Evolutionary conservation across 192 early-diverging fungal species (phyloP), one percentile per base, ranked within the genome.

Genomic region (Backusella sp.): DNA sequence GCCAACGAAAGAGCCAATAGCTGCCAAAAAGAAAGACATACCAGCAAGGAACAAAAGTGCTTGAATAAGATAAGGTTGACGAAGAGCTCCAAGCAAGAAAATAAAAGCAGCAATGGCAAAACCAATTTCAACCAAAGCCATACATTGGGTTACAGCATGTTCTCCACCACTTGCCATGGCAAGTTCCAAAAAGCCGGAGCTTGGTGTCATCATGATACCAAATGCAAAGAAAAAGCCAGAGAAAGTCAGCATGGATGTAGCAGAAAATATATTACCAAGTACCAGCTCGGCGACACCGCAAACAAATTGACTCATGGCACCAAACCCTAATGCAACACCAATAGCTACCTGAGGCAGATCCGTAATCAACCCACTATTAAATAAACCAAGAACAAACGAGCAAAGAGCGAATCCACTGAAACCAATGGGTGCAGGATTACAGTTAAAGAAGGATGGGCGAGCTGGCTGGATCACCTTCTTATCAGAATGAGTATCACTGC

Each of bases 141-240:
- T 65, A 34, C 68, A 67, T 12, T 41, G 49, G 1, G 73, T 15
- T 6, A 72, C n/a, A 34, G 52, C 65, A 53, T 36, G 42, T 0
- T 2, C 15, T 39, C 75, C 79, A 0, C 34, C 68, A 6, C 15
- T 34, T n/a, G 14, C 36, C 34, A 65, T 41, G 3, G 65, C 42
- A 21, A 34, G 7, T 15, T 41, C 70, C 1, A 73, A 28, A 21
- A 76, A 67, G 21, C 79, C 79, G 1, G 70, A 67, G 34, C 26
- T 23, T n/a, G 79, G 79, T 35, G 52, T 35, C 62, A 80, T 68
- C 74, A 80, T 76, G 12, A 80, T 73, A 41, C 74, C 71, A 34
- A 76, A 80, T 1, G 79, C 42, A 7, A 80, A 69, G 62, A 68
- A 80, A 39, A 80, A 80, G 21, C 79, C 75, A 39, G 74, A 21